Evolutionary conservation across 2,329 filamentous ascomycete species (phyloP), one percentile per base, ranked within the genome.

Genomic region (Septoria petroselini): DNA sequence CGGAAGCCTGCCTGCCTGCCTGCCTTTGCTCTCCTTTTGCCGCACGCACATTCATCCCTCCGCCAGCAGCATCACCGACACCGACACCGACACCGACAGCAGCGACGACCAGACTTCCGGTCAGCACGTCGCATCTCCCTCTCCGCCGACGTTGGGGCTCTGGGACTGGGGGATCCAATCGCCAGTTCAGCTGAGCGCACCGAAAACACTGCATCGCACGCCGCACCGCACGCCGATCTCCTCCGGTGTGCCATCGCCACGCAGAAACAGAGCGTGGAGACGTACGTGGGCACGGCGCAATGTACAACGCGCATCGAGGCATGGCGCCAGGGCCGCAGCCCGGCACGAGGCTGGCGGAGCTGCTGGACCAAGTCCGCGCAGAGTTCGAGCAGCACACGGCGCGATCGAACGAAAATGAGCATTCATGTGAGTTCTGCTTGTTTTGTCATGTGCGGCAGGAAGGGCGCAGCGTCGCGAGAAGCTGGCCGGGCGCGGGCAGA

Each of bases 301-400:
- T 96, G 89, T 95, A 95, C 72, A 87, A 86, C 70, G 75, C 81
- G 65, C 90, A 94, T 76, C 88, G 88, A 68, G 86, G 84, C 70
- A 86, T 94, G 80, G 85, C 83, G 57, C 73, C 75, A 57, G 66
- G 66, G 55, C 80, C 77, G 58, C 84, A 82, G 59, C 84, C 86
- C 53, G 80, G 77, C 73, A 79, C 75, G 62, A 89, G 93, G 61
- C 78, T 97, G 63, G 89, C 86, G 61, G 91, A 98, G 77, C 82
- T 97, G 58, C 79, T 98, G 66, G 91, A 97, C 50, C 86, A 90
- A 69, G 82, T 98, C 63, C 84, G 91, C 66, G 80, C 82, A 65
- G 93, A 98, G 72, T 97, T 96, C 62, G 91, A 97, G 60, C 84
- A 79, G 54, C 65, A 68, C 43, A 55, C 85, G 62, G 83, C 87